Evolutionary conservation across 164 flowering plant species (phyloP).

Genomic region (grape (Vitis vinifera)): DNA sequence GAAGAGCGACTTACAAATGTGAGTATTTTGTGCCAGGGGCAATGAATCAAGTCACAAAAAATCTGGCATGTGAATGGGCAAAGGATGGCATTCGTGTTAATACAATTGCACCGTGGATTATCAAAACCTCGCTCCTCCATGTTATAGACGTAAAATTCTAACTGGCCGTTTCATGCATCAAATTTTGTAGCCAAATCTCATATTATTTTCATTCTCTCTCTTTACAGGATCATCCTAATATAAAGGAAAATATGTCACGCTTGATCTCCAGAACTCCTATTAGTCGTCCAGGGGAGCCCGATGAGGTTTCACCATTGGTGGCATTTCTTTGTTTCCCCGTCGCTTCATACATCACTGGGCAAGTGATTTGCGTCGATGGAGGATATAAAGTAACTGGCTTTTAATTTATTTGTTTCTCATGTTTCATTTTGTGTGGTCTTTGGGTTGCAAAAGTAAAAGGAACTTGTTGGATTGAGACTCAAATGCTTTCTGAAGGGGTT

Average conservation of each 20-base stretch:
- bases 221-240: neutral
- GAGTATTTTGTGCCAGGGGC: slow-evolving; percentile 36
- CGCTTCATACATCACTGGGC: slow-evolving; percentile 52
- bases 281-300: slow-evolving; percentile 30
- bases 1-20: too few species aligned
- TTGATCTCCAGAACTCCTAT: slow-evolving; percentile 29
- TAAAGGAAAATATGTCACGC: neutral
- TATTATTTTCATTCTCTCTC: neutral
- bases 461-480: too few species aligned
- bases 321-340: slow-evolving; percentile 57
- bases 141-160: too few species aligned
- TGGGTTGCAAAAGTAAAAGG: neutral
- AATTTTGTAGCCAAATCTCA: neutral
- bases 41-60: slow-evolving; percentile 47
- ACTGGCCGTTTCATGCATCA: too few species aligned
- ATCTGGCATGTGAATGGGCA: slow-evolving; percentile 64
- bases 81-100: slow-evolving; percentile 50
- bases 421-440: neutral
- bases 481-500: too few species aligned
- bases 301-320: slow-evolving; percentile 48
- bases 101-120: slow-evolving; percentile 45
- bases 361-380: slow-evolving; percentile 43
- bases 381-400: slow-evolving; percentile 28
- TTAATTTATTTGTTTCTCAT: neutral
- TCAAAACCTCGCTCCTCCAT: slow-evolving; percentile 19